Base-by-base conservation (phyloP, 169 alveolate species). In the Plasmodium knowlesi region DNA sequence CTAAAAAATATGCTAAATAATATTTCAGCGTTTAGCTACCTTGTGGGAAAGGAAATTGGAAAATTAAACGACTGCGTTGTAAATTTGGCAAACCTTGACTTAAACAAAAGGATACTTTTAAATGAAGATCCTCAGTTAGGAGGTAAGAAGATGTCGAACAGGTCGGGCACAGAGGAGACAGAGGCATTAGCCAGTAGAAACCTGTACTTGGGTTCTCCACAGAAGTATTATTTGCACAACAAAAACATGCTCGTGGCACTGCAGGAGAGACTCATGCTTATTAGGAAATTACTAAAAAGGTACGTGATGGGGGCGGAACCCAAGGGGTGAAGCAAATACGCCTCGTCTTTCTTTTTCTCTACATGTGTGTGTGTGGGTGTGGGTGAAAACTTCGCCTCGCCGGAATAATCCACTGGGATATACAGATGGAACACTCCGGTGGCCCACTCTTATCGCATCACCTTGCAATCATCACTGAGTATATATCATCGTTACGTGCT, bases 281-380 rank as follows among this genome's bases (percentile, higher is more conserved):
- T 86, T 74, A 86, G 93, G 82, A 86, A 76, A 14, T 61, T 86
- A 16, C 85, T 86, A 32, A 86, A 86, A 70, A 74, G 93, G 93
- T 86, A 86, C 46, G 3, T 67, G 76, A 19, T 14, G 25, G 25
- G 34, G 5, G 34, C 2, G 37, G 12, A 12, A 16, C 14, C 3
- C 6, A 22, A 5, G 37, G n/a, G 76, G 76, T 16, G 22, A n/a
- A n/a, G n/a, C n/a, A n/a, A n/a, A n/a, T n/a, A n/a, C 54, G 54
- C n/a, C 10, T 10, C 54, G 54, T 43, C n/a, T n/a, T n/a, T n/a
- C n/a, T n/a, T n/a, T n/a, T n/a, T n/a, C n/a, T n/a, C n/a, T 50
- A 50, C 61, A 22, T 16, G 61, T 16, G 61, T 16, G 61, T n/a
- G n/a, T 16, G 61, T 16, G 61, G 3, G 61, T 16, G 61, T 16